Evolutionary conservation across 2,329 filamentous ascomycete genomes (phyloP), one percentile per base, ranked within the genome.

Genomic region (Bretziella fagacearum): DNA sequence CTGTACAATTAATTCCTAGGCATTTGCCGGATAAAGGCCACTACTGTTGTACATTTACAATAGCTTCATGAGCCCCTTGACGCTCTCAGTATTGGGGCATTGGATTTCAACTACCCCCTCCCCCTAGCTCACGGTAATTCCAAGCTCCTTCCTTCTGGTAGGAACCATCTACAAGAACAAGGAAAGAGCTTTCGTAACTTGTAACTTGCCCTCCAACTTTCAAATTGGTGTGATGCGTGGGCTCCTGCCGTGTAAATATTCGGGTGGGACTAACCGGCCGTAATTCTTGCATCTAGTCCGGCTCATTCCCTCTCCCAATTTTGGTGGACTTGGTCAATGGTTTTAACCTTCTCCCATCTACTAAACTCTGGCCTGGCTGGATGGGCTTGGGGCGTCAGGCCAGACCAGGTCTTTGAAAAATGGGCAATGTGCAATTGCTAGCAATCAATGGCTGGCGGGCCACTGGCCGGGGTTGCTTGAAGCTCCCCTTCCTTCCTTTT

Each of bases 361-460:
- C 11, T 33, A 33, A 15, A 10, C 17, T 6, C 30, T 33, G 13
- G 30, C 13, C 13, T n/a, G 30, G 17, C 11, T n/a, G 10, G 27
- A 30, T 30, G 5, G 27, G 3, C 5, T 11, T 30, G 10, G 27
- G 27, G n/a, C n/a, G 8, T 6, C 35, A 22, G 17, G 35, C 35
- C 35, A 39, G 35, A 20, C 20, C 35, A 10, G 35, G n/a, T 20
- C 35, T 39, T 17, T 10, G 35, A 39, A n/a, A n/a, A n/a, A n/a
- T n/a, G n/a, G n/a, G n/a, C n/a, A n/a, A n/a, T n/a, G n/a, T n/a
- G n/a, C n/a, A n/a, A n/a, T n/a, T n/a, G n/a, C n/a, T n/a, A n/a
- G n/a, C n/a, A 39, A 39, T 39, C 35, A 25, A 39, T 39, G 35
- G 18, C 35, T 39, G 35, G 18, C 35, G 20, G 35, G 35, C 35